Conservation (phyloP, 257 asterid species). For the Buddleja alternifolia region DNA sequence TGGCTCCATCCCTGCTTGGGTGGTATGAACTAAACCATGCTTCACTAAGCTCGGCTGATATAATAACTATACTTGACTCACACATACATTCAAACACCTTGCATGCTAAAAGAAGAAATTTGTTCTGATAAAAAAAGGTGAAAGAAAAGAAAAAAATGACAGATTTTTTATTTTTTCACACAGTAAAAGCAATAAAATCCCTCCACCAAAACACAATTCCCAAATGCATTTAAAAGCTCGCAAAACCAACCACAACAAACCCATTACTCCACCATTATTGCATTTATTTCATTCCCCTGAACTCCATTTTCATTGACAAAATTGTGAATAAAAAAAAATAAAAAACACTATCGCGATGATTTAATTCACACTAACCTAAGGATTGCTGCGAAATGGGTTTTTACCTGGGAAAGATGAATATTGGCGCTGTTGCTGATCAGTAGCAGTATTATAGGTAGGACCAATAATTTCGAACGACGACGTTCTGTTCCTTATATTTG, state of each 20-base stretch:
- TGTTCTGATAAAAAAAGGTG: background rate
- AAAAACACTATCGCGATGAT: background rate
- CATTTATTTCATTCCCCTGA: no score
- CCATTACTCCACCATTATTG: background rate
- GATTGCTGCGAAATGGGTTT: background rate
- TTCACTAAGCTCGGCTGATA: no score
- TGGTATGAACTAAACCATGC: no score
- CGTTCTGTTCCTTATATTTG: constrained; percentile 9
- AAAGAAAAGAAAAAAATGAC: background rate
- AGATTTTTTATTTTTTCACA: background rate
- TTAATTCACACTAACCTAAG: background rate
- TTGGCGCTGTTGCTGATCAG: constrained; percentile 28
- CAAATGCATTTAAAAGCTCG: constrained; percentile 11
- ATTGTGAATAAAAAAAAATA: background rate
- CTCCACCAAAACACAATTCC: background rate
- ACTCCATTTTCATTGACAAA: background rate
- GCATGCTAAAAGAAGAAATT: background rate
- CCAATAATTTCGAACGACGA: constrained; percentile 12
- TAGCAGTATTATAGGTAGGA: background rate
- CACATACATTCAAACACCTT: background rate
- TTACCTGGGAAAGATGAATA: constrained; percentile 33
- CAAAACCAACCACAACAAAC: background rate
- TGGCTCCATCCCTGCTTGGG: no score
- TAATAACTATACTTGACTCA: no score
- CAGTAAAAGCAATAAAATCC: background rate